Conservation (phyloP, 192 early-diverging fungal species). For the Coemansia umbellata region DNA sequence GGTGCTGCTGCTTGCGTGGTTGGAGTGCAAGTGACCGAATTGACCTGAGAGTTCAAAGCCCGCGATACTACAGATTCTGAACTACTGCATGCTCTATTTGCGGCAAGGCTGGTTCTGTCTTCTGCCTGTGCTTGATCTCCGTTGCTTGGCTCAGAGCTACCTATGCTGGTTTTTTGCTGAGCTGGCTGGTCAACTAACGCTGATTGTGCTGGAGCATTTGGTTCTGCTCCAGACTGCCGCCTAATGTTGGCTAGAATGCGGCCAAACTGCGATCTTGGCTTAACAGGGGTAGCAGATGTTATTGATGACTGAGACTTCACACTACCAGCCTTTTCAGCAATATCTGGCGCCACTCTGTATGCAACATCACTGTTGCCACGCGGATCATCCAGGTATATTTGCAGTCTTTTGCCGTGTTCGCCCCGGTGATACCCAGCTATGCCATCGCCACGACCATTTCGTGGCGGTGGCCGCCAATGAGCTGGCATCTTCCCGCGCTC, state of each 20-base stretch:
- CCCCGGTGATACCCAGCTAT: not conserved
- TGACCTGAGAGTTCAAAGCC: not conserved
- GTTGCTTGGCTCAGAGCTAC: no score
- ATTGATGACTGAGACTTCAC: constrained; percentile 7
- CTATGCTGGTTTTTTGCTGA: no score
- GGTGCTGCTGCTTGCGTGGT: not conserved
- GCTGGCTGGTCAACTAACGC: no score
- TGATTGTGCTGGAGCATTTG: no score
- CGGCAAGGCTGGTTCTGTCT: no score
- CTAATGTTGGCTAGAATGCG: constrained; percentile 45
- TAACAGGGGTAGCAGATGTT: not conserved
- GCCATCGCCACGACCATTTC: not conserved
- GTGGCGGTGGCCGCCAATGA: not conserved
- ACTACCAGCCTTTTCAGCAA: constrained; percentile 3
- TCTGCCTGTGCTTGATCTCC: no score
- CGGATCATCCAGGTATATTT: constrained; percentile 32
- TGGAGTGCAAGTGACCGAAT: constrained; percentile 1
- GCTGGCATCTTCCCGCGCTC: not conserved
- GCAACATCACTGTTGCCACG: constrained; percentile 25
- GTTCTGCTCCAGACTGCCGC: constrained; percentile 6
- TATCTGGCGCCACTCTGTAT: not conserved
- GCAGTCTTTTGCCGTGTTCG: not conserved
- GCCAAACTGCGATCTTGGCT: constrained; percentile 44
- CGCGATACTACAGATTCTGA: not conserved
- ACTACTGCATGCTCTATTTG: no score